Base-by-base conservation (phyloP, 345 rosid species). In the Murraya paniculata region DNA sequence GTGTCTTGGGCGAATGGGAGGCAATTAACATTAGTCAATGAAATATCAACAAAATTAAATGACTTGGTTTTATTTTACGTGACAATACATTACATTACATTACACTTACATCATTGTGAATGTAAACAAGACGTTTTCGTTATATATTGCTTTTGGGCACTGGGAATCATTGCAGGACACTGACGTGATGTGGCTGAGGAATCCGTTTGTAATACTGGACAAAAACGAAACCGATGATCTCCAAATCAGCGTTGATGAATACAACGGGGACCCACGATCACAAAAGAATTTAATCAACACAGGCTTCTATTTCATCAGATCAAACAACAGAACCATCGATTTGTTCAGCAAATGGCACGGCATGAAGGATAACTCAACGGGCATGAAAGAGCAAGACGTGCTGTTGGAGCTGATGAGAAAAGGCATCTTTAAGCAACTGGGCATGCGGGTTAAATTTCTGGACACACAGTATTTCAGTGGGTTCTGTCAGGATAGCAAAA, bases 301-400 rank as follows among this genome's bases (percentile, higher is more conserved):
- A 0, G 97, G 99, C 1, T 92, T 93, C 86, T 95, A 90, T 85
- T 84, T 84, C 69, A 77, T 92, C 67, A 78, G 77, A 55, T 90
- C 97, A 2, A 95, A 92, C 86, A 90, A 92, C 85, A 89, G 72
- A 67, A 91, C 96, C 39, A 81, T 92, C 27, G 76, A 89, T 9
- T 73, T 95, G 41, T 91, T 92, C 58, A 82, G 88, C 2, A 56
- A 69, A 36, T 95, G 97, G 98, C 90, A 93, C 31, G 84, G 82
- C 36, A 82, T 67, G 81, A 93, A 88, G 72, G 87, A 88, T 70
- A 87, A 81, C 4, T 84, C 96, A 11, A 75, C 80, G 0, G 90
- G 93, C 3, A 72, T 72, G 82, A 93, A 92, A 78, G 97, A 95
- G 64, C 98, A 93, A 71, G 98, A 95, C 28, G 96, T 93, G 36